Evolutionary conservation across 176 grass and related monocot genomes (phyloP), one percentile per base, ranked within the genome.

Genomic region (Oryza meridionalis): DNA sequence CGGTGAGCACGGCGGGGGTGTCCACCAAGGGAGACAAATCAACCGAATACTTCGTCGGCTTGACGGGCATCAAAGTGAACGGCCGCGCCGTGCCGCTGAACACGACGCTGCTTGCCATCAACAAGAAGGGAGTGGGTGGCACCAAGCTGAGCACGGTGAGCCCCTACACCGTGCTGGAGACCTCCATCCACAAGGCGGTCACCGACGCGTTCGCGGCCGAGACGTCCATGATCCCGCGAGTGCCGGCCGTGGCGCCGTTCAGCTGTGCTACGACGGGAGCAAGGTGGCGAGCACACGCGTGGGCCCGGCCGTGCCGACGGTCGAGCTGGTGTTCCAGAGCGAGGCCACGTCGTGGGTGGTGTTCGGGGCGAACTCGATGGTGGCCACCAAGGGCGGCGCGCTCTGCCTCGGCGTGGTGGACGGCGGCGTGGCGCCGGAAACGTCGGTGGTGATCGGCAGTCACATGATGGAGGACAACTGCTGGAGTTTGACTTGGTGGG

Each of bases 321-420:
- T 91, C 4, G 68, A 88, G 64, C 70, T 87, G 38, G 85, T 91
- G 44, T 27, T 91, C 49, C 81, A 87, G 76, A 77, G 55, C 61
- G 63, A 66, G 69, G 64, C 35, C 38, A 58, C 67, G 21, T 42
- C 13, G 27, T 91, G 89, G 89, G 55, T 29, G 21, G 84, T 91
- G 27, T 85, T 76, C 7, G 89, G 85, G n/a, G 70, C 76, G 14
- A 87, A 91, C 70, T 84, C 89, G 19, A 91, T 91, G 89, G 80
- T 88, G 76, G 14, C 5, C 17, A 85, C 51, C 46, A 24, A 25
- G 3, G 42, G 62, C 11, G 26, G 46, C 15, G 71, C 25, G 21
- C 78, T 91, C 32, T 91, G 89, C 32, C 76, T 91, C 12, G 89
- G 76, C 11, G 47, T 91, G 35, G 69, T 91, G 9, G 89, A 91